Evolutionary conservation across 179 eudicot species (phyloP).

Genomic region (Actinidia arguta): DNA sequence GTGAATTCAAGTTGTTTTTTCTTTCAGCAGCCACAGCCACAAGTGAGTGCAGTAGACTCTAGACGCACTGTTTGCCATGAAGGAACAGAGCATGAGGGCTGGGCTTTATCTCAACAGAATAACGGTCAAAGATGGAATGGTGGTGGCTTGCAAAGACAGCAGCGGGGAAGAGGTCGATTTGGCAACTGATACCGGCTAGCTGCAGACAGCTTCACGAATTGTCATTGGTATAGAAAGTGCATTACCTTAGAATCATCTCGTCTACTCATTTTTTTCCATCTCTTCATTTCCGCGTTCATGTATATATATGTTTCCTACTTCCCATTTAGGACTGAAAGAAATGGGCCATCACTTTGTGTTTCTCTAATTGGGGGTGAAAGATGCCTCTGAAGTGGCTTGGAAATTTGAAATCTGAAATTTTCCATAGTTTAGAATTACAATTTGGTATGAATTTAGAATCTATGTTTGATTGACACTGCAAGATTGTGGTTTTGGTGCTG

Average conservation of each 20-base stretch:
- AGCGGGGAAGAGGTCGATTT: slow-evolving; percentile 70
- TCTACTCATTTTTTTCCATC: background rate
- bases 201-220: background rate
- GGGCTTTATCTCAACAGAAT: slow-evolving; percentile 44
- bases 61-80: slow-evolving; percentile 92
- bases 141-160: slow-evolving; percentile 57
- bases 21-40: slow-evolving; percentile 33
- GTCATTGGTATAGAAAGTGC: background rate
- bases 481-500: no score
- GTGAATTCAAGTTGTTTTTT: background rate
- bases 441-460: no score
- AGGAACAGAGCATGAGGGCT: slow-evolving; percentile 82
- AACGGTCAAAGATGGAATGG: slow-evolving; percentile 40
- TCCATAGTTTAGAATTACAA: no score
- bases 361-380: background rate
- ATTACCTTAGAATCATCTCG: background rate
- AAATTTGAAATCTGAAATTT: no score
- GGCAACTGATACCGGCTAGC: slow-evolving; percentile 32
- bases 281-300: background rate
- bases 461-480: no score
- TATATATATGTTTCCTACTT: background rate
- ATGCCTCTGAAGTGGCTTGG: background rate
- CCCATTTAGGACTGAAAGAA: background rate
- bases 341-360: background rate
- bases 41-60: slow-evolving; percentile 55